A percentile compares a stretch with the other conserved stretches of the same genome.
Evolutionary conservation across 192 early-diverging fungal species (phyloP).

Genomic region (Backusella psychrophila): DNA sequence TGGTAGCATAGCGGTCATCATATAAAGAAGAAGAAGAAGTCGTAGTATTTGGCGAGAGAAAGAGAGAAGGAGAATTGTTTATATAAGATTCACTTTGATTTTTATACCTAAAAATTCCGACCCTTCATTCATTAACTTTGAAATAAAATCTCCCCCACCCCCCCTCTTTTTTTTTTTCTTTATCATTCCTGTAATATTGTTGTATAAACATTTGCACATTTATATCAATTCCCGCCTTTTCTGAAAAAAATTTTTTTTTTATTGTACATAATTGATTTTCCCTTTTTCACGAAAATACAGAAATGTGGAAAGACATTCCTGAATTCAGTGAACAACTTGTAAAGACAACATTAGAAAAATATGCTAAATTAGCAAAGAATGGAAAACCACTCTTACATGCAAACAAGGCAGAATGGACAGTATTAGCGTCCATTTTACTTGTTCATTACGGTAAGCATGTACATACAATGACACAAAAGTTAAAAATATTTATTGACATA

Average conservation of each 20-base stretch:
- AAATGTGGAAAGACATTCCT: slow-evolving; percentile 12
- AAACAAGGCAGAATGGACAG: slow-evolving; percentile 77
- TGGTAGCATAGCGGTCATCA: not conserved
- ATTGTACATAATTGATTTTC: not conserved
- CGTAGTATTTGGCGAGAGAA: not conserved
- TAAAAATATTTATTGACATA: slow-evolving; percentile 3
- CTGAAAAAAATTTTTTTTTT: slow-evolving; percentile 8
- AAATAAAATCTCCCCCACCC: not conserved
- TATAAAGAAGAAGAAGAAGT: not conserved
- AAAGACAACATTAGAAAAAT: slow-evolving; percentile 49
- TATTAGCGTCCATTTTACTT: slow-evolving; percentile 74
- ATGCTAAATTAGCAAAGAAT: slow-evolving; percentile 60
- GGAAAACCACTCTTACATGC: slow-evolving; percentile 65
- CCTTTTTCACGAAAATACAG: not conserved
- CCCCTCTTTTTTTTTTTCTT: not conserved
- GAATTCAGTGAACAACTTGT: slow-evolving; percentile 47
- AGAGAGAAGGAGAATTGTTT: not conserved
- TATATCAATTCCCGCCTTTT: slow-evolving; percentile 6
- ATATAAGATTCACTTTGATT: not conserved
- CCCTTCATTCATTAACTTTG: not conserved
- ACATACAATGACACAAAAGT: not conserved
- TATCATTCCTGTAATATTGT: slow-evolving; percentile 1
- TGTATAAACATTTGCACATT: not conserved
- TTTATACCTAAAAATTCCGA: not conserved
- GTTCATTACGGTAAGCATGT: not conserved